Conservation (phyloP, 1,284 basidiomycete species). For the Apiotrichum domesticum region DNA sequence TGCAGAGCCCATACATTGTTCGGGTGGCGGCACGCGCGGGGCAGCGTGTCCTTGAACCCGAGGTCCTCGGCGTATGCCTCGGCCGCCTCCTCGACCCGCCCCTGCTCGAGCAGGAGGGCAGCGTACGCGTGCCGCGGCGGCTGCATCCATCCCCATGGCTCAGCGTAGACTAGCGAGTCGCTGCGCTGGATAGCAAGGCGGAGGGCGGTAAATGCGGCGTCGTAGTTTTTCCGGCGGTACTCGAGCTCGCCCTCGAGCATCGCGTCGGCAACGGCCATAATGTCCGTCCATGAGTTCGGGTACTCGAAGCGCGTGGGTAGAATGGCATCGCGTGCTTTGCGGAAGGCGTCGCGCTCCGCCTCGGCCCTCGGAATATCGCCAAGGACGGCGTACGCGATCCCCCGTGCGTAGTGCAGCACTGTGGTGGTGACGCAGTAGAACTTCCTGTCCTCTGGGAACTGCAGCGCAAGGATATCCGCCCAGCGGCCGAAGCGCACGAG, state of each 20-base stretch:
- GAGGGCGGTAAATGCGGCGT: conserved; percentile 29
- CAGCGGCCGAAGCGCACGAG: conserved; percentile 39
- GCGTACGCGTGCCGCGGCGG: conserved; percentile 41
- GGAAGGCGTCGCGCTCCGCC: conserved; percentile 21
- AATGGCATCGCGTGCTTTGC: conserved; percentile 14
- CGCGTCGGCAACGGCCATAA: conserved; percentile 31
- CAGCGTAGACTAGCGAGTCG: conserved; percentile 36
- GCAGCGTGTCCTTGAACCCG: conserved; percentile 27
- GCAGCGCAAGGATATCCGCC: conserved; percentile 30
- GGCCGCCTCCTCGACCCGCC: conserved; percentile 29
- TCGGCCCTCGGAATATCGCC: conserved; percentile 20
- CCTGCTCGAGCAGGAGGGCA: conserved; percentile 37
- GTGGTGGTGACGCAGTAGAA: conserved; percentile 32
- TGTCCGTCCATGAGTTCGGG: conserved; percentile 30
- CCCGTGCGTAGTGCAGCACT: conserved; percentile 32
- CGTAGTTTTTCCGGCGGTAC: conserved; percentile 32
- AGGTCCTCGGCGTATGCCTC: conserved; percentile 35
- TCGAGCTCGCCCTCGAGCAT: conserved; percentile 40
- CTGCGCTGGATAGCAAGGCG: conserved; percentile 26
- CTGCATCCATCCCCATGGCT: conserved; percentile 43
- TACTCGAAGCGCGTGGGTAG: conserved; percentile 23
- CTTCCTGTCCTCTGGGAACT: conserved; percentile 22
- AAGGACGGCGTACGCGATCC: conserved; percentile 27
- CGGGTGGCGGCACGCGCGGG: conserved; percentile 37
- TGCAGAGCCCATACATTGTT: conserved; percentile 44